Percentiles rank a stretch among this genome's conserved stretches.
These are phyloP conservation scores for Rhododendron molle DNA, from an alignment of 148 eudicot species.

Conservation along the genomic window DNA sequence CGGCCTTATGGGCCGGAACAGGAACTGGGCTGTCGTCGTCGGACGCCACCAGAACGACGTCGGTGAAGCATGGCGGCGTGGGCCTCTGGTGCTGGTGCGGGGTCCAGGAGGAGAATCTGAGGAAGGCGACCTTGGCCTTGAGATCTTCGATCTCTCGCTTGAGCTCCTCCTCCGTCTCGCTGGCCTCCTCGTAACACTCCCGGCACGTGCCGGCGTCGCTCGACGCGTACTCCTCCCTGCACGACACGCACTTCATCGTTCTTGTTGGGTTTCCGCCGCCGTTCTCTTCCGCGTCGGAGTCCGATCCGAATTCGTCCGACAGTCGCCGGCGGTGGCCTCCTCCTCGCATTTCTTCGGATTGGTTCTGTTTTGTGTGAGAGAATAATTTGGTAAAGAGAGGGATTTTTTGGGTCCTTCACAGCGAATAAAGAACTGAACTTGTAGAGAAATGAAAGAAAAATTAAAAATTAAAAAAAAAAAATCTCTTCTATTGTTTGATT, in stretches of 20 bases:
- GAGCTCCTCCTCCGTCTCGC: slow-evolving; percentile 79
- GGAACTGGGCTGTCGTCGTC: slow-evolving; percentile 38
- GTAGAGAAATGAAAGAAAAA: too few species aligned
- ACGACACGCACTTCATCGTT: slow-evolving; percentile 53
- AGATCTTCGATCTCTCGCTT: slow-evolving; percentile 77
- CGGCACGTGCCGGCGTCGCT: slow-evolving; percentile 70
- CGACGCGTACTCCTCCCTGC: slow-evolving; percentile 53
- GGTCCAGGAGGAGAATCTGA: slow-evolving; percentile 29
- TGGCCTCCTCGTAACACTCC: slow-evolving; percentile 89
- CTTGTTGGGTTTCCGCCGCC: not conserved
- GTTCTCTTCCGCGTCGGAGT: not conserved
- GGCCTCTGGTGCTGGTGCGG: slow-evolving; percentile 9
- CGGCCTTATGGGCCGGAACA: slow-evolving; percentile 66
- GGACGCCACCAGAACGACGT: slow-evolving; percentile 66
- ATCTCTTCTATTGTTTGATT: too few species aligned
- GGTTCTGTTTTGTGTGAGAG: not conserved
- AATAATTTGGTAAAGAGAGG: not conserved
- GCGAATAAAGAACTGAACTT: not conserved
- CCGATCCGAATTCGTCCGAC: not conserved
- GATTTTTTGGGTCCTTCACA: not conserved
- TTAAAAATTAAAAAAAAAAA: too few species aligned
- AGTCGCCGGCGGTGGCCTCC: not conserved
- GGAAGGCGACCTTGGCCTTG: slow-evolving; percentile 62
- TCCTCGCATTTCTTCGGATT: not conserved
- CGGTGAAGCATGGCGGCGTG: slow-evolving; percentile 35